These are phyloP conservation scores for Arthromyces matolae DNA, from an alignment of 768 basidiomycete genomes.

Conservation along the genomic window DNA sequence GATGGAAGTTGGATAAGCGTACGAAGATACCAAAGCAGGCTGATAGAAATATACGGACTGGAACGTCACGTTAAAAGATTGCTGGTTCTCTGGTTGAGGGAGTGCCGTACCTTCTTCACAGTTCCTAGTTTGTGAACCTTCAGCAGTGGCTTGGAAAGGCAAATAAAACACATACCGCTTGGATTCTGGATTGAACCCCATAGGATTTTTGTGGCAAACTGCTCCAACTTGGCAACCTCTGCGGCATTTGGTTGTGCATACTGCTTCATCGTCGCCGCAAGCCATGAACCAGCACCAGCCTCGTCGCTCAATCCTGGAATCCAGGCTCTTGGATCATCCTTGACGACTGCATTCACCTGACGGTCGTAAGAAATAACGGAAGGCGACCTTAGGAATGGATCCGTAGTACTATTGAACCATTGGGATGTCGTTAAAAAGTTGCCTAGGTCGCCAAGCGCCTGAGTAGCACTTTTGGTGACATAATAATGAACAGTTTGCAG, in stretches of 20 bases:
- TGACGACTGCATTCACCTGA: constrained; percentile 44
- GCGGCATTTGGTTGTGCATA: constrained; percentile 49
- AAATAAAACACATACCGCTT: constrained; percentile 30
- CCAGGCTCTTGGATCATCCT: constrained; percentile 53
- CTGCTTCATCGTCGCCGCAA: constrained; percentile 55
- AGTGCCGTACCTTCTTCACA: constrained; percentile 42
- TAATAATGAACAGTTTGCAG: constrained; percentile 53
- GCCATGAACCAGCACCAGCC: constrained; percentile 57
- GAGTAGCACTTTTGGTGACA: constrained; percentile 42
- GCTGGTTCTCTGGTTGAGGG: too few relatives aligned
- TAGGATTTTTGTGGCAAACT: constrained; percentile 42
- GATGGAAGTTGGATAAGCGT: constrained; percentile 45
- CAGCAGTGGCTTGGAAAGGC: background rate
- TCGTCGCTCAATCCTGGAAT: constrained; percentile 59
- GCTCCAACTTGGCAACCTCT: constrained; percentile 52
- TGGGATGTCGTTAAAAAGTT: constrained; percentile 51
- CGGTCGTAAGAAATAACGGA: constrained; percentile 54
- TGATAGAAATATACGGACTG: constrained; percentile 53
- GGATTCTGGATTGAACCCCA: constrained; percentile 50
- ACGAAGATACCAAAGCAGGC: constrained; percentile 39
- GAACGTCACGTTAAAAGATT: too few relatives aligned
- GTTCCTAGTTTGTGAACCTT: constrained; percentile 30
- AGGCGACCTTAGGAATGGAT: constrained; percentile 52
- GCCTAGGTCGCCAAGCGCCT: constrained; percentile 45
- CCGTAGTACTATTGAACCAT: constrained; percentile 47